phyloP scores from a whole-genome alignment of 345 rosid species.

The Pugionium cornutum region DNA sequence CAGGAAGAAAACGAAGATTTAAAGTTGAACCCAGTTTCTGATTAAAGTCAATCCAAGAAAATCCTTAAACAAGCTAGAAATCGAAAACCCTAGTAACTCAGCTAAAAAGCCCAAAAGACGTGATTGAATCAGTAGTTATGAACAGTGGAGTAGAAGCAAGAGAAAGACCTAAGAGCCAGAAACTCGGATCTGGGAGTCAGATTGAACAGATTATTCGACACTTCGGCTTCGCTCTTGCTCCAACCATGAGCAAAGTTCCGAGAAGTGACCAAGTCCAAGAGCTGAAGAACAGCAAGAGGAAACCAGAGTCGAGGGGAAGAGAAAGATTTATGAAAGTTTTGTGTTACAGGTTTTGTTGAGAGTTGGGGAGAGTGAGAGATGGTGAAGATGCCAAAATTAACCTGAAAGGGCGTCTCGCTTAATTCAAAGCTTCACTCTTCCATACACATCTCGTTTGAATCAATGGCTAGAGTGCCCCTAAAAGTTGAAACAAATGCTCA shows the following conservation, averaged over 20 bases:
- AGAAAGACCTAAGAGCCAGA: slow-evolving; percentile 19
- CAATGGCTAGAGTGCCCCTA: too few relatives aligned
- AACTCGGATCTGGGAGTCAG: slow-evolving; percentile 39
- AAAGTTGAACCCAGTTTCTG: slow-evolving; percentile 20
- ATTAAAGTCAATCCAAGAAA: slow-evolving; percentile 24
- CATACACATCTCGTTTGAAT: background rate
- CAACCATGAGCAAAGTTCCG: slow-evolving; percentile 7
- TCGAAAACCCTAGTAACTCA: slow-evolving; percentile 30
- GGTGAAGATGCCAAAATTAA: slow-evolving; percentile 32
- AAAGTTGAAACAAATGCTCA: too few relatives aligned
- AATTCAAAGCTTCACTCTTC: slow-evolving; percentile 19
- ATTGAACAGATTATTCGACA: slow-evolving; percentile 14
- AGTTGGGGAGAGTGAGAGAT: slow-evolving; percentile 38
- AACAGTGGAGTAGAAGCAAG: slow-evolving; percentile 4
- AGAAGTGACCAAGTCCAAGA: background rate
- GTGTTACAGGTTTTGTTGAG: slow-evolving; percentile 29
- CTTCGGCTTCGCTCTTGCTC: slow-evolving; percentile 13
- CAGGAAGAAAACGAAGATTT: slow-evolving; percentile 13
- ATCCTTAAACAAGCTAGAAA: background rate
- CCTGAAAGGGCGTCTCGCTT: slow-evolving; percentile 21
- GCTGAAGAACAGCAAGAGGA: slow-evolving; percentile 15
- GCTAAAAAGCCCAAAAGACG: background rate
- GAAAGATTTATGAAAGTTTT: slow-evolving; percentile 5
- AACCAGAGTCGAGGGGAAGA: slow-evolving; percentile 12
- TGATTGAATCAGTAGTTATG: background rate